Evolutionary conservation across 306 rosid species (phyloP).

Genomic region (Cyclanthera cordifolia): DNA sequence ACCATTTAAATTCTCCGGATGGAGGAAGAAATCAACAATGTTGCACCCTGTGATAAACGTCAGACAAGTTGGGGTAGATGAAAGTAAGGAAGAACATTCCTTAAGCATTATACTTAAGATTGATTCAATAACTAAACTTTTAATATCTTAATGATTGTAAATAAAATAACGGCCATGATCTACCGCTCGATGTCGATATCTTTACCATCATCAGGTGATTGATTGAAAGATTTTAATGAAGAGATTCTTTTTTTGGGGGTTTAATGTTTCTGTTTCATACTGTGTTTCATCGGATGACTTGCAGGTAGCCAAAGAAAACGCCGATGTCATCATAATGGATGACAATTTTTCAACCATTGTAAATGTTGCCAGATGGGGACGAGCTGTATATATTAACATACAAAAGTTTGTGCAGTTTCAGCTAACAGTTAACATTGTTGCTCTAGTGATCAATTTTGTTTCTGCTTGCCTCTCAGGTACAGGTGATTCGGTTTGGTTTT

Average conservation of each 20-base stretch:
- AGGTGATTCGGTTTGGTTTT: too few species aligned
- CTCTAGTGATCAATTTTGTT: conserved; percentile 66
- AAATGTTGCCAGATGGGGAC: conserved; percentile 92
- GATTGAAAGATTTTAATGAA: not conserved
- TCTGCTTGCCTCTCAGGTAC: conserved; percentile 96
- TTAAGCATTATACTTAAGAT: not conserved
- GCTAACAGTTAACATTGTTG: conserved; percentile 85
- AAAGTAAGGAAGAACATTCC: not conserved
- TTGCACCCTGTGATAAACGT: too few species aligned
- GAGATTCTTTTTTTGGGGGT: not conserved
- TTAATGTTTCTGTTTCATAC: not conserved
- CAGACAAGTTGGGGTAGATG: not conserved
- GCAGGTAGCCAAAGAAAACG: conserved; percentile 93
- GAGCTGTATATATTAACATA: conserved; percentile 86
- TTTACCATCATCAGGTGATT: not conserved
- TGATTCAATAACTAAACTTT: not conserved
- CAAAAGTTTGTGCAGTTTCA: conserved; percentile 98
- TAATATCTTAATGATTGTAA: not conserved
- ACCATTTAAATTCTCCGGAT: too few species aligned
- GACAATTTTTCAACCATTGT: conserved; percentile 79
- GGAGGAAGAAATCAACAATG: not conserved
- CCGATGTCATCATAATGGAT: conserved; percentile 83
- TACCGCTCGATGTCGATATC: not conserved
- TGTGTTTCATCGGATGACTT: conserved; percentile 13
- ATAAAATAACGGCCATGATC: not conserved